Conservation (phyloP, 805 yeast species). For the Limtongozyma cylindracea region DNA sequence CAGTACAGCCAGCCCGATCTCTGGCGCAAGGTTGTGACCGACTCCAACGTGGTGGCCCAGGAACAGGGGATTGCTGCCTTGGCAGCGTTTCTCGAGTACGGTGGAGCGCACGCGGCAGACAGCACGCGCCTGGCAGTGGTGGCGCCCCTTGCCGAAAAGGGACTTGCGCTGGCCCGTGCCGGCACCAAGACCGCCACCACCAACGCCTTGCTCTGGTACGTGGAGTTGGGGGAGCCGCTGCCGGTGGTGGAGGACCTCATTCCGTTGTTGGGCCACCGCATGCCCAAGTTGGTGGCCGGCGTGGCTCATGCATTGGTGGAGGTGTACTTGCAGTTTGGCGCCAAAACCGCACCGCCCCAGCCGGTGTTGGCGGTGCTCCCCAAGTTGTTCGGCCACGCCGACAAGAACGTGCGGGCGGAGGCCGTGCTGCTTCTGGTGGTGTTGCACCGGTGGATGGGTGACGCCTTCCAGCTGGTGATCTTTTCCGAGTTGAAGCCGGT, state of each 20-base stretch:
- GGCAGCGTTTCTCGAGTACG: slow-evolving; percentile 15
- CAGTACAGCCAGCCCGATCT: too few species aligned
- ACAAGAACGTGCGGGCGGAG: slow-evolving; percentile 63
- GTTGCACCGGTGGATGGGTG: slow-evolving; percentile 53
- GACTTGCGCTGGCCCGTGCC: slow-evolving; percentile 47
- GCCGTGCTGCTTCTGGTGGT: slow-evolving; percentile 45
- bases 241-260: slow-evolving; percentile 40
- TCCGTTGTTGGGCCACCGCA: slow-evolving; percentile 32
- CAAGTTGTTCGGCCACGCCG: slow-evolving; percentile 64
- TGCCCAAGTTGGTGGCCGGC: slow-evolving; percentile 63
- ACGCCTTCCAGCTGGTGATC: slow-evolving; percentile 25
- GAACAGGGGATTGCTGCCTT: slow-evolving; percentile 50
- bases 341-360: slow-evolving; percentile 30
- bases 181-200: slow-evolving; percentile 43
- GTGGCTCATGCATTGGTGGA: slow-evolving; percentile 27
- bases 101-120: too few species aligned
- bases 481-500: slow-evolving; percentile 67
- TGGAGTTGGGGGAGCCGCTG: slow-evolving; percentile 38
- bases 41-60: slow-evolving; percentile 77
- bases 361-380: slow-evolving; percentile 30
- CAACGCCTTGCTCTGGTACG: slow-evolving; percentile 33
- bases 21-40: slow-evolving; percentile 23
- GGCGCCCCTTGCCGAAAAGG: slow-evolving; percentile 51
- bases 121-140: slow-evolving; percentile 6
- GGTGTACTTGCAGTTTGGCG: slow-evolving; percentile 36